Evolutionary conservation across 768 basidiomycete genomes (phyloP).

Genomic region (Ramaria sp.): DNA sequence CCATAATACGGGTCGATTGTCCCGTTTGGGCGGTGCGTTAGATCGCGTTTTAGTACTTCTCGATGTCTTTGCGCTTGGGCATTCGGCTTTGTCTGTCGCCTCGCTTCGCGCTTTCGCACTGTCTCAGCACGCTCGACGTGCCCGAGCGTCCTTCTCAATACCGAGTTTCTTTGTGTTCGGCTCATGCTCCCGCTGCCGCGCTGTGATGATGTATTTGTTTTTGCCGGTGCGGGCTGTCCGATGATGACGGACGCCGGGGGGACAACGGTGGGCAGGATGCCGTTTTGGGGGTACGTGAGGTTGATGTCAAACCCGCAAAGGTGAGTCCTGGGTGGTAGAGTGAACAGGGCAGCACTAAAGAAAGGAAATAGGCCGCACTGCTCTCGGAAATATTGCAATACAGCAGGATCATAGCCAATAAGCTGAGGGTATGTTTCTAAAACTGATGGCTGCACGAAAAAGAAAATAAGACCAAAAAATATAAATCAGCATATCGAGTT

Average conservation of each 20-base stretch:
- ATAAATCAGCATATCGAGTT: too few species aligned
- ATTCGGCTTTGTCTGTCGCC: background rate
- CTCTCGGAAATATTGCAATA: conserved; percentile 11
- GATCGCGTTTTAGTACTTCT: conserved; percentile 1
- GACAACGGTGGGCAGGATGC: conserved; percentile 6
- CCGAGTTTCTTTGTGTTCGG: background rate
- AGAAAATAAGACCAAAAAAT: too few species aligned
- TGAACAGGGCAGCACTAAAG: background rate
- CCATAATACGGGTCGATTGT: conserved; percentile 10
- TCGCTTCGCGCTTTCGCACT: background rate
- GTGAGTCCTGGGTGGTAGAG: conserved; percentile 1
- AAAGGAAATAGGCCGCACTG: conserved; percentile 4
- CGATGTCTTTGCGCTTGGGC: background rate
- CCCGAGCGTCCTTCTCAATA: background rate
- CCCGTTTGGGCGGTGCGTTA: conserved; percentile 4
- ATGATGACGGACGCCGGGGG: background rate
- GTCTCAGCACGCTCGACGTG: background rate
- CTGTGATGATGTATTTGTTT: background rate
- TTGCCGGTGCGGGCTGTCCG: background rate
- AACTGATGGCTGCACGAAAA: background rate
- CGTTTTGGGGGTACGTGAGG: conserved; percentile 12
- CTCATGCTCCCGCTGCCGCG: background rate
- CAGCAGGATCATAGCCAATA: conserved; percentile 10
- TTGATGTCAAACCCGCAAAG: conserved; percentile 13
- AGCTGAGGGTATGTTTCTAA: conserved; percentile 13